Evolutionary conservation across 768 basidiomycete genomes (phyloP), one percentile per base, ranked within the genome.

Genomic region (Tephrocybe sp.): DNA sequence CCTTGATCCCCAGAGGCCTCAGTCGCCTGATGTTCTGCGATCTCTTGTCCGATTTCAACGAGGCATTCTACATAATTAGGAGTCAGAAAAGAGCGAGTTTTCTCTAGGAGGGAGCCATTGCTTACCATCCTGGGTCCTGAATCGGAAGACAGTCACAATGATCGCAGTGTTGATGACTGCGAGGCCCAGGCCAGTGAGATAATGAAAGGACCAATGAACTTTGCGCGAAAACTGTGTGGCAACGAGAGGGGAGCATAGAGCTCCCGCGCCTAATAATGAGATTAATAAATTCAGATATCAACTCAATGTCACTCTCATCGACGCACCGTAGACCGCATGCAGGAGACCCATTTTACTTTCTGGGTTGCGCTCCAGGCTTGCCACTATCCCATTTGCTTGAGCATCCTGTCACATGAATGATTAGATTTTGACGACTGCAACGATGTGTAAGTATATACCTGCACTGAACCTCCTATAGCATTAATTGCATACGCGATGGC

Each of bases 221-320:
- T 79, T 59, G 47, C 80, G 79, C 1, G 88, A 73, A 56, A 95
- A 94, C 52, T 91, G 87, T 0, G 92, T 94, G 0, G 92, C 78
- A 0, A 86, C 81, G 13, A 95, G 75, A 1, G 93, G 92, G 0
- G 91, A 65, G 5, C 71, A 71, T 10, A 89, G 68, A 2, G 87
- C 87, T 2, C 87, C 87, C 0, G 76, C 68, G 12, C 87, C 86
- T 88, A 30, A 5, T 1, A 33, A 38, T 42, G 4, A n/a, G 42
- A 23, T n/a, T 38, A 35, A 5, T 14, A 39, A 35, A 43, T 4
- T 13, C 40, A 22, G 17, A 39, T 22, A 11, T 16, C 16, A 40
- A 11, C 4, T 16, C 4, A 13, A 32, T 31, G 14, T 16, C 5
- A n/a, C 17, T 16, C 17, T 26, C 7, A 36, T 34, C 26, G 20